Conservation (phyloP, 768 basidiomycete genomes). For the Pleurotus tuber-regium region DNA sequence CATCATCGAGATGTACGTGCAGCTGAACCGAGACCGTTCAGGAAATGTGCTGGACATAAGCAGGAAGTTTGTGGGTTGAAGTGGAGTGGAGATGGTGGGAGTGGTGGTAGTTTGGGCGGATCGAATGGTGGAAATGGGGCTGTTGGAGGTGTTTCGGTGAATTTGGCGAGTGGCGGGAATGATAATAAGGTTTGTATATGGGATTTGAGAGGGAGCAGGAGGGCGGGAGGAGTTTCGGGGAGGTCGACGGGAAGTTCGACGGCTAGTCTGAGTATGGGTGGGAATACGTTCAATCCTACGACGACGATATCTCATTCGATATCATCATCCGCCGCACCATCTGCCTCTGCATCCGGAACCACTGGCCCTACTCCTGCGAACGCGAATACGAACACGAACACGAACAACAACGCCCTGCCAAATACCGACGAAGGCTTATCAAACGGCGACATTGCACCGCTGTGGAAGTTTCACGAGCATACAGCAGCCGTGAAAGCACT, state of each 20-base stretch:
- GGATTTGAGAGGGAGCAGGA: conserved; percentile 74
- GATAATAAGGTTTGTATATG: conserved; percentile 99
- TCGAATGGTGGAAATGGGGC: too few relatives aligned
- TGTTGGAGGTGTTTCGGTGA: conserved; percentile 39
- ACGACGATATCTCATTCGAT: neutral
- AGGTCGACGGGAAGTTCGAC: conserved; percentile 21
- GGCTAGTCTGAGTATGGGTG: conserved; percentile 19
- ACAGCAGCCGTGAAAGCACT: conserved; percentile 97
- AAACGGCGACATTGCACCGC: conserved; percentile 54
- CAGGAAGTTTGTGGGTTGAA: conserved; percentile 97
- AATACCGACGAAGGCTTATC: conserved; percentile 11
- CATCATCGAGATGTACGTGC: conserved; percentile 93
- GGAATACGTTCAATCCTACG: conserved; percentile 11
- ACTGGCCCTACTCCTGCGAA: neutral
- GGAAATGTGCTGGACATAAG: conserved; percentile 68
- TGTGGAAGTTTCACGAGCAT: conserved; percentile 97
- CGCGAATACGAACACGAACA: neutral
- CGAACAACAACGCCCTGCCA: conserved; percentile 8
- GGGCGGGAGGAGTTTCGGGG: conserved; percentile 31
- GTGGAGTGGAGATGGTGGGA: conserved; percentile 69
- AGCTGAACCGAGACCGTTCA: conserved; percentile 59
- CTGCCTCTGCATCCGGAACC: too few relatives aligned
- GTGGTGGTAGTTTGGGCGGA: neutral
- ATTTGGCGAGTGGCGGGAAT: conserved; percentile 92
- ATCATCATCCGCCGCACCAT: neutral